phyloP scores from a whole-genome alignment of 192 early-diverging fungal genomes.

The Backusella sp. region DNA sequence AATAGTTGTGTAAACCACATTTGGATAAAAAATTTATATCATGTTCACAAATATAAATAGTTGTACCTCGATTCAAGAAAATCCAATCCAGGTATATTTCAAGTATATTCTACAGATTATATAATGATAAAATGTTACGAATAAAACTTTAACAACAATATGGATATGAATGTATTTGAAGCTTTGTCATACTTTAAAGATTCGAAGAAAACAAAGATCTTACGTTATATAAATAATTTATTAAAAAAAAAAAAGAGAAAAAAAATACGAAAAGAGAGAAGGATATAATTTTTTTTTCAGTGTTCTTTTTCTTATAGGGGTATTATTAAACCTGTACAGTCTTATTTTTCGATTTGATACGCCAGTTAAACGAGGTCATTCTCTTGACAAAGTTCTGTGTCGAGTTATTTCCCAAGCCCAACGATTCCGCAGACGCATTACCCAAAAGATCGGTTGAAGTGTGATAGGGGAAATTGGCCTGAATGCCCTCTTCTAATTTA shows the following conservation, averaged over 20 bases:
- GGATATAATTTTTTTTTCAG: background rate
- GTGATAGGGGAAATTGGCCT: background rate
- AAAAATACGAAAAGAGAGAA: background rate
- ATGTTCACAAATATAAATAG: background rate
- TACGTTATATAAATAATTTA: background rate
- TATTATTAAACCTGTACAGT: background rate
- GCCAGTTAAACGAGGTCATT: slow-evolving; percentile 16
- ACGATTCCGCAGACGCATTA: background rate
- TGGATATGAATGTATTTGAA: background rate
- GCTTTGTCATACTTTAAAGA: background rate
- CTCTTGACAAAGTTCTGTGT: slow-evolving; percentile 8
- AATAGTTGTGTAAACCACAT: no score
- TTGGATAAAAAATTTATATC: background rate
- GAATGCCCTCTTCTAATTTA: background rate
- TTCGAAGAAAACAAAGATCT: background rate
- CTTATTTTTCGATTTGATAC: slow-evolving; percentile 10
- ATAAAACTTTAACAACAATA: background rate
- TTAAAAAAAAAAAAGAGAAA: background rate
- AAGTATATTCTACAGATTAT: no score
- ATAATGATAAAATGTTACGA: no score
- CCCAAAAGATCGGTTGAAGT: background rate
- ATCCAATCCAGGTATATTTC: no score
- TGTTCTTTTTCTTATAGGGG: background rate
- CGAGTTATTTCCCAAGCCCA: background rate
- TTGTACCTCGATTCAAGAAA: background rate